Conservation (phyloP, 2,329 filamentous ascomycete genomes). For the Colletotrichum lupini region DNA sequence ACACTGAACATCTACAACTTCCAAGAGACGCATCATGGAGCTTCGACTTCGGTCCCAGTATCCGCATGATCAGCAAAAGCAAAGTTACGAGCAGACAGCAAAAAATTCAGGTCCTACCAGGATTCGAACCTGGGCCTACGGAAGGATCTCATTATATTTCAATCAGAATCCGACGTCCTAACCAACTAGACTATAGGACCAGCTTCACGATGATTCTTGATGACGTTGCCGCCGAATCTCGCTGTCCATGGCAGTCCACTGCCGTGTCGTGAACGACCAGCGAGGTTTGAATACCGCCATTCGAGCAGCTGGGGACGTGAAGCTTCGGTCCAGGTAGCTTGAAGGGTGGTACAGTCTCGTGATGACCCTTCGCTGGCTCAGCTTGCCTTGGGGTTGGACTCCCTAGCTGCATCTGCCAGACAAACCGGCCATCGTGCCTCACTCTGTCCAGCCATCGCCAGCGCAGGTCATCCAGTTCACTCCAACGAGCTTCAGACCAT, state of each 20-base stretch:
- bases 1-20: neutral
- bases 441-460: constrained; percentile 54
- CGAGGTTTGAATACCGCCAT: too few relatives aligned
- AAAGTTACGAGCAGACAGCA: rapidly evolving
- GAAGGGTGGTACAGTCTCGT: neutral
- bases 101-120: constrained; percentile 19
- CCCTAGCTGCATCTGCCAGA: neutral
- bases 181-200: constrained; percentile 34
- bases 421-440: neutral
- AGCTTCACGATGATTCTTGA: neutral
- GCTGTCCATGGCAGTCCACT: neutral
- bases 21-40: neutral
- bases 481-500: constrained; percentile 51
- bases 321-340: neutral
- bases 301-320: neutral
- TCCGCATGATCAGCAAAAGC: neutral
- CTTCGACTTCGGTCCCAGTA: too few relatives aligned
- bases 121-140: constrained; percentile 34
- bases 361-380: neutral
- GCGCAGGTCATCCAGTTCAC: constrained; percentile 60
- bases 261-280: neutral
- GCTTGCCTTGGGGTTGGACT: neutral
- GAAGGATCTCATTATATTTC: neutral
- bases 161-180: constrained; percentile 34
- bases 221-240: neutral